A percentile compares a stretch with the other conserved stretches of the same genome.
Conservation (phyloP, 75 land plant species). For the Pseudotsuga menziesii region DNA sequence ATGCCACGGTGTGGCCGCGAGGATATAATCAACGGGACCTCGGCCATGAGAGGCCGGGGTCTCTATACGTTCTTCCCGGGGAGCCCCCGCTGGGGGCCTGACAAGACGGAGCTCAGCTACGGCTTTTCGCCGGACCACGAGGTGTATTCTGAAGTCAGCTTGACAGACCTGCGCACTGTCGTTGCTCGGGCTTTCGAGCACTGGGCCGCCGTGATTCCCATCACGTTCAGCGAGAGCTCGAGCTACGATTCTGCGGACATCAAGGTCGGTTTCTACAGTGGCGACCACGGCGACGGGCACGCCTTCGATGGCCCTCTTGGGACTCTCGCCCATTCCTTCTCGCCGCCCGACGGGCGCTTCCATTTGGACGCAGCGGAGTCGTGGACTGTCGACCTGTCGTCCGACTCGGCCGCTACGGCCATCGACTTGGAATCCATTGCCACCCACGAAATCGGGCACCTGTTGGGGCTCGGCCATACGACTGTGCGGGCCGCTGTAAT, state of each 20-base stretch:
- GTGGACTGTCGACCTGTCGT: constrained; percentile 68
- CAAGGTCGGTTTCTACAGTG: too few species aligned
- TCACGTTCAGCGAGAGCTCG: constrained; percentile 49
- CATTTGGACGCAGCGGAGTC: too few species aligned
- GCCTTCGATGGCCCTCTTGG: constrained; percentile 69
- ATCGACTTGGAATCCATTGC: constrained; percentile 74
- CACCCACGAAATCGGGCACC: constrained; percentile 80
- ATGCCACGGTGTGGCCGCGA: too few species aligned
- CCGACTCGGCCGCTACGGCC: constrained; percentile 8
- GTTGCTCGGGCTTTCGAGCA: constrained; percentile 45
- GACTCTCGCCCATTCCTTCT: constrained; percentile 68
- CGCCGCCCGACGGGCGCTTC: constrained; percentile 48
- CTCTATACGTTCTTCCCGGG: constrained; percentile 17
- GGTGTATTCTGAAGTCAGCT: too few species aligned
- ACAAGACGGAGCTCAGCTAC: too few species aligned
- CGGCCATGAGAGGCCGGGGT: constrained; percentile 29
- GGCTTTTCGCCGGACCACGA: constrained; percentile 4
- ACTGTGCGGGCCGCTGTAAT: constrained; percentile 50
- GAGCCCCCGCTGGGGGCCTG: background rate
- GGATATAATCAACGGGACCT: too few species aligned
- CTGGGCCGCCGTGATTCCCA: constrained; percentile 49
- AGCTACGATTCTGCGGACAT: constrained; percentile 40
- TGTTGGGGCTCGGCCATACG: too few species aligned
- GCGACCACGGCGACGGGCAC: constrained; percentile 68
- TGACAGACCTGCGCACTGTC: too few species aligned